These are phyloP conservation scores for Diutina rugosa DNA, from an alignment of 1,139 yeast species.

Conservation along the genomic window DNA sequence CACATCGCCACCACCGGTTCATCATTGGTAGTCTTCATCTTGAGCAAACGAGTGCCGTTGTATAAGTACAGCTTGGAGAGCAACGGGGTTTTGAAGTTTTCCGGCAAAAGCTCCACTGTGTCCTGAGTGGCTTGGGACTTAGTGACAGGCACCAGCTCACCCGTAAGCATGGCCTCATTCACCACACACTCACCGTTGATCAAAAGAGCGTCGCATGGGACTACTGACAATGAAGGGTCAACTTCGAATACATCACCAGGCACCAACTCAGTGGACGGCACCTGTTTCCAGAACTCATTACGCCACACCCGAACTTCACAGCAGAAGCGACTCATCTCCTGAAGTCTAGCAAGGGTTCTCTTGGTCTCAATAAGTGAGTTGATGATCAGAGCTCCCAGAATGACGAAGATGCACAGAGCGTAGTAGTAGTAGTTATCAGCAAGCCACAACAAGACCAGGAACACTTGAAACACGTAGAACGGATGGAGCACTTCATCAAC, in stretches of 20 bases:
- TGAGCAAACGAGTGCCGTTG: conserved; percentile 78
- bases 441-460: conserved; percentile 83
- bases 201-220: conserved; percentile 86
- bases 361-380: conserved; percentile 80
- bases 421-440: conserved; percentile 87
- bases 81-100: conserved; percentile 49
- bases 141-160: conserved; percentile 95
- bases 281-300: conserved; percentile 85
- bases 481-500: conserved; percentile 90
- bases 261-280: conserved; percentile 69
- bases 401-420: conserved; percentile 82
- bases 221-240: conserved; percentile 58
- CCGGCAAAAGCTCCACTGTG: conserved; percentile 39
- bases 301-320: conserved; percentile 87
- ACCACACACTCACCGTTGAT: conserved; percentile 88
- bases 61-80: conserved; percentile 68
- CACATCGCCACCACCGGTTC: conserved; percentile 82
- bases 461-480: conserved; percentile 85
- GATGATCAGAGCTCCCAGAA: conserved; percentile 66
- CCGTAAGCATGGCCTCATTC: conserved; percentile 92
- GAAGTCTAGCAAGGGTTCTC: conserved; percentile 57
- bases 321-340: conserved; percentile 57
- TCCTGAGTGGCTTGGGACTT: conserved; percentile 58
- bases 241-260: conserved; percentile 95
- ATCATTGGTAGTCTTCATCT: conserved; percentile 54